Evolutionary conservation across 345 rosid genomes (phyloP).

Genomic region (Salix brachista): DNA sequence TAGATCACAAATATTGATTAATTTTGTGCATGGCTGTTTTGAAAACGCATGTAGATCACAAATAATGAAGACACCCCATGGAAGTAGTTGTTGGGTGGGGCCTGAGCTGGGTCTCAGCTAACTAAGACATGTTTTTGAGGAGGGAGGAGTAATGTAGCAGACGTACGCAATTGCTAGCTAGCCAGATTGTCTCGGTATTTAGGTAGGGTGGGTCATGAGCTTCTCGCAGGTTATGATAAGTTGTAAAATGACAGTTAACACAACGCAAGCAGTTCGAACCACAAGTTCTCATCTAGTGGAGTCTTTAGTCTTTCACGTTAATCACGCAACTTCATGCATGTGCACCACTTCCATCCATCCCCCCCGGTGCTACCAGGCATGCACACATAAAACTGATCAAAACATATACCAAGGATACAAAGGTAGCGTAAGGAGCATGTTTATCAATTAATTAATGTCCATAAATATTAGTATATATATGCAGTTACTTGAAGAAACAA

Average conservation of each 20-base stretch:
- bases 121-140: not conserved
- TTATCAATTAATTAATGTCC: no score
- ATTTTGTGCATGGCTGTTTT: no score
- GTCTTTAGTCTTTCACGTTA: slow-evolving; percentile 39
- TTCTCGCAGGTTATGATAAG: slow-evolving; percentile 34
- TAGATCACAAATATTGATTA: no score
- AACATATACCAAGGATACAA: not conserved
- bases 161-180: not conserved
- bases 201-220: slow-evolving; percentile 35
- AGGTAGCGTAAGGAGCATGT: not conserved
- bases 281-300: slow-evolving; percentile 18
- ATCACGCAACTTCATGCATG: slow-evolving; percentile 38
- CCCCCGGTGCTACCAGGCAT: not conserved
- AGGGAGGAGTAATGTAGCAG: not conserved
- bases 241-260: slow-evolving; percentile 32
- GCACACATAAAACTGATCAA: not conserved
- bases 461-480: not conserved
- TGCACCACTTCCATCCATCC: slow-evolving; percentile 10
- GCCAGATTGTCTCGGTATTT: not conserved
- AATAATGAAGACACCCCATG: no score
- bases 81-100: no score
- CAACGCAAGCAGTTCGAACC: slow-evolving; percentile 11
- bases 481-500: not conserved
- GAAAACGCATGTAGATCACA: no score
- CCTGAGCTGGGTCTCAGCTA: not conserved